Base-by-base conservation (phyloP, 345 rosid species). In the Salix arbutifolia region DNA sequence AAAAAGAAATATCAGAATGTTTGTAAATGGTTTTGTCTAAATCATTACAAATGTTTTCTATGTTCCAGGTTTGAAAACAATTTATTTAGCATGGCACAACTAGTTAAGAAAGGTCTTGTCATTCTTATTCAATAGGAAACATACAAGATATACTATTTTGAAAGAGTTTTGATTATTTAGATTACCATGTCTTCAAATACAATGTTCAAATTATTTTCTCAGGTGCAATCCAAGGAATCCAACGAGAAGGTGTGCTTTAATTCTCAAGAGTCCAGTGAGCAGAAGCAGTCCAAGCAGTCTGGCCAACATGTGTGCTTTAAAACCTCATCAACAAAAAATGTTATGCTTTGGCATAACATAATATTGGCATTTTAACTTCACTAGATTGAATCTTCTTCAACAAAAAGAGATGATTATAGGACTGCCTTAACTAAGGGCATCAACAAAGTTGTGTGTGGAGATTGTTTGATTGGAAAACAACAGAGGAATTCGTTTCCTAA, bases 321-420 rank as follows among this genome's bases (percentile, higher is more conserved):
- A 14, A 12, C 53, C 17, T 48, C 19, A 16, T 48, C 6, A 48
- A 0, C 1, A 48, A 2, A 48, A 1, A 48, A 1, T 48, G 53
- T 0, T 48, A 48, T 16, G 7, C 19, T 76, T 69, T 76, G 74
- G 79, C 69, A 76, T 44, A 2, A 37, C 1, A n/a, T n/a, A 44
- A 18, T 70, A 42, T 70, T 62, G 79, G 12, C 60, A 76, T 44
- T 4, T 76, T 11, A 76, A 17, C n/a, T 42, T 35, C 30, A 76
- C 19, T 2, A 8, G 56, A 3, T 28, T 76, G 17, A 31, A 19
- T 19, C 13, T 56, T 13, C 2, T 38, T 67, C 21, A 6, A 3
- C 6, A 16, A 1, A 70, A 76, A 3, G 3, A 70, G 8, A 42
- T 70, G 69, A 74, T 69, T 31, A 61, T 1, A 6, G 60, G 64